phyloP scores from a whole-genome alignment of 2,329 filamentous ascomycete species.

The Camptophora hylomeconis region DNA sequence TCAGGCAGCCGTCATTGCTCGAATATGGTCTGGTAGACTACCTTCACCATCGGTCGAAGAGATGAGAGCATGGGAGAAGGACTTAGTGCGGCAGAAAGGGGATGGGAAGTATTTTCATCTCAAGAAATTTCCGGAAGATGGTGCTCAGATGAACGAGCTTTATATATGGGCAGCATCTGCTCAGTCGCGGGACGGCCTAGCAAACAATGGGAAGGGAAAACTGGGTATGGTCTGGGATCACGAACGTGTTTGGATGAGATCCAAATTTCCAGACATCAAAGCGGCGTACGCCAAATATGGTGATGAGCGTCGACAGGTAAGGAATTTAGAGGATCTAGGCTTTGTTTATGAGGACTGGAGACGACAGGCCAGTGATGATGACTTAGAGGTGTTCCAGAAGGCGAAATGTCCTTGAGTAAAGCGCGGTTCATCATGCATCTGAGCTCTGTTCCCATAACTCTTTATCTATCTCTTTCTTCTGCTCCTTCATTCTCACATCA shows the following conservation, averaged over 20 bases:
- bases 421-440: no score
- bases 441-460: no score
- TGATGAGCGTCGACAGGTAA: slow-evolving; percentile 42
- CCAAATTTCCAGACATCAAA: slow-evolving; percentile 55
- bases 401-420: no score
- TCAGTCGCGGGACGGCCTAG: slow-evolving; percentile 23
- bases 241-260: slow-evolving; percentile 58
- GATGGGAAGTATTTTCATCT: slow-evolving; percentile 40
- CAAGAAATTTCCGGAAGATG: slow-evolving; percentile 36
- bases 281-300: slow-evolving; percentile 57
- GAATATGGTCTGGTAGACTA: slow-evolving; percentile 62
- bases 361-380: no score
- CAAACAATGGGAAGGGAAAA: slow-evolving; percentile 44
- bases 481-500: no score
- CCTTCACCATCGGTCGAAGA: slow-evolving; percentile 46
- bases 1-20: slow-evolving; percentile 63
- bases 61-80: slow-evolving; percentile 57
- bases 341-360: slow-evolving; percentile 42
- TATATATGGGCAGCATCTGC: slow-evolving; percentile 30
- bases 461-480: no score
- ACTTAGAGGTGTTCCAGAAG: no score
- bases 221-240: slow-evolving; percentile 58
- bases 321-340: slow-evolving; percentile 57
- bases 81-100: no score
- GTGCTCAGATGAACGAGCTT: slow-evolving; percentile 32